A percentile compares a stretch with the other conserved stretches of the same genome.
These are phyloP conservation scores for Botrytis aclada DNA, from an alignment of 2,329 filamentous ascomycete genomes.

Conservation along the genomic window DNA sequence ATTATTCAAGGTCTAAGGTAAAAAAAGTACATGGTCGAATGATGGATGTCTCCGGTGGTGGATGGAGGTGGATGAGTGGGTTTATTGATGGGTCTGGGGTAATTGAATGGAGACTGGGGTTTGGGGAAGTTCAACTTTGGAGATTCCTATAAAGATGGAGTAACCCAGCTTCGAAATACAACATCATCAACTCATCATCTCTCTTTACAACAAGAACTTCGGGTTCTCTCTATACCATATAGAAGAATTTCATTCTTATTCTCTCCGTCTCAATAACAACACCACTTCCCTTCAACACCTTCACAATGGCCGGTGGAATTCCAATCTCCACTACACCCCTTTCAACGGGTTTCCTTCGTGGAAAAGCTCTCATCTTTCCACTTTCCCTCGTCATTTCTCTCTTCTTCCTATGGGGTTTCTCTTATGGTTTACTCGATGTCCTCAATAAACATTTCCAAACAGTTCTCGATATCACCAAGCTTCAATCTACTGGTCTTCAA, in stretches of 20 bases:
- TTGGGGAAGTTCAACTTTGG: not conserved
- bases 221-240: not conserved
- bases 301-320: conserved; percentile 43
- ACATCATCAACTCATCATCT: not conserved
- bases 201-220: not conserved
- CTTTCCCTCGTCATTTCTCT: conserved; percentile 65
- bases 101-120: not conserved
- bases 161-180: not conserved
- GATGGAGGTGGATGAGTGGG: not conserved
- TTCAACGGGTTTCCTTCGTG: conserved; percentile 42
- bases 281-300: not conserved
- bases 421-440: conserved; percentile 79
- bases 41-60: not conserved
- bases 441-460: conserved; percentile 70
- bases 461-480: conserved; percentile 56
- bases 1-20: not conserved
- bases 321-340: conserved; percentile 40
- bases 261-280: not conserved
- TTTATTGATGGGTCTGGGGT: not conserved
- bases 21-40: not conserved
- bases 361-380: conserved; percentile 45
- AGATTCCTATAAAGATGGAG: conserved; percentile 10
- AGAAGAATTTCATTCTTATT: not conserved
- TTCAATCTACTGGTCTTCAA: conserved; percentile 65
- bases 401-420: conserved; percentile 86